Evolutionary conservation across 176 grass and related monocot genomes (phyloP), one percentile per base, ranked within the genome.

Genomic region (Leersia perrieri): DNA sequence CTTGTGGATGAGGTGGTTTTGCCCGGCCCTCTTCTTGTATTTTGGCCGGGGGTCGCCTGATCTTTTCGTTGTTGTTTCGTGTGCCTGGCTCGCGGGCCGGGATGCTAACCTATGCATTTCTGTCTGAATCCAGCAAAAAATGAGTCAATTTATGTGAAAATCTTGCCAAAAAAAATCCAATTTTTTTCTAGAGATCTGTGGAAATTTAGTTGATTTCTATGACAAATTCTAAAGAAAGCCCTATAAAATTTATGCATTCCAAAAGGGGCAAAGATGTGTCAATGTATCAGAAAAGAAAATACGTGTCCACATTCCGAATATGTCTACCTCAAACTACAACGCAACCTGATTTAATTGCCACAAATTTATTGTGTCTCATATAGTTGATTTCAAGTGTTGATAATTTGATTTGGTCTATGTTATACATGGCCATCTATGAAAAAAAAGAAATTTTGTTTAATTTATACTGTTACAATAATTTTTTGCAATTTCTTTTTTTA

Each of bases 1-100:
- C 83, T 13, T 89, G 78, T 89, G 88, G 88, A 82, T 89, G 78
- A 86, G 83, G 78, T 72, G 75, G 33, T 79, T 84, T 66, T 67
- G 16, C 33, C 35, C n/a, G n/a, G n/a, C 13, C 1, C 18, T 2
- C 9, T 7, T 4, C 6, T 42, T 3, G 18, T 9, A 12, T 78
- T 69, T 68, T 53, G 49, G 5, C 23, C 29, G 8, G 9, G 63
- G n/a, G 15, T 45, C 0, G 49, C 72, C 33, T 57, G 11, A 45
- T 64, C 13, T 39, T 72, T 80, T 35, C 26, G 14, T 4, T 32
- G 14, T 4, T 23, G 11, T 1, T 26, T 65, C 14, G 9, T 64
- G 57, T 53, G 49, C 38, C 72, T 32, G 31, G 1, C 36, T 62
- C 38, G 45, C n/a, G n/a, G n/a, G n/a, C n/a, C n/a, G 31, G 69